Percentiles rank a stretch among this genome's conserved stretches.
phyloP scores from a whole-genome alignment of 768 basidiomycete genomes.

The Suillus americanus region DNA sequence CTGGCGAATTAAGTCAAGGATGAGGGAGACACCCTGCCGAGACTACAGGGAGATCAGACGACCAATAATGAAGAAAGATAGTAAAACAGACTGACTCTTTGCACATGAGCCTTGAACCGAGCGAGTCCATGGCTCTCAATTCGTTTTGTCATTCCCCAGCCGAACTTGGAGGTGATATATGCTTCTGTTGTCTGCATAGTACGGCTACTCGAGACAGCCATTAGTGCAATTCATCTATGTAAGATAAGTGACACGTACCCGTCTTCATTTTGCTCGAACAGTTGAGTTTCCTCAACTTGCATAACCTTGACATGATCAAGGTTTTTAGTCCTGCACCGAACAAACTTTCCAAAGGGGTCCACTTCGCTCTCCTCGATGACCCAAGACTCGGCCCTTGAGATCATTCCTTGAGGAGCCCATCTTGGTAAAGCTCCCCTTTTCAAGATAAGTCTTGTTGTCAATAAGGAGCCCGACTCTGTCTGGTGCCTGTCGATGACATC shows the following conservation, averaged over 20 bases:
- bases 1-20: conserved; percentile 76
- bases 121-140: conserved; percentile 86
- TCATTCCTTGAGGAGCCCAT: conserved; percentile 86
- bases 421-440: conserved; percentile 89
- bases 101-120: conserved; percentile 84
- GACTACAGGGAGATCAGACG: conserved; percentile 46
- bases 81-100: conserved; percentile 55
- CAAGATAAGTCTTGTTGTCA: conserved; percentile 88
- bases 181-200: conserved; percentile 87
- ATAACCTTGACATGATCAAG: conserved; percentile 93
- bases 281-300: conserved; percentile 84
- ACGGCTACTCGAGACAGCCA: conserved; percentile 46
- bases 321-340: conserved; percentile 83
- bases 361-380: conserved; percentile 94
- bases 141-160: conserved; percentile 84
- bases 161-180: conserved; percentile 82
- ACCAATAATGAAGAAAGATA: conserved; percentile 10
- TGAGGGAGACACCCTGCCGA: conserved; percentile 83
- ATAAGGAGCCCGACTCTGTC: conserved; percentile 69
- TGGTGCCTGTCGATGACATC: conserved; percentile 88
- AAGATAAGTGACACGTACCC: conserved; percentile 50
- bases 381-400: conserved; percentile 89
- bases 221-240: background rate
- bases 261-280: conserved; percentile 64
- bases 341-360: conserved; percentile 74